Evolutionary conservation across 148 eudicot species (phyloP), one percentile per base, ranked within the genome.

Genomic region (Nepenthes gracilis): DNA sequence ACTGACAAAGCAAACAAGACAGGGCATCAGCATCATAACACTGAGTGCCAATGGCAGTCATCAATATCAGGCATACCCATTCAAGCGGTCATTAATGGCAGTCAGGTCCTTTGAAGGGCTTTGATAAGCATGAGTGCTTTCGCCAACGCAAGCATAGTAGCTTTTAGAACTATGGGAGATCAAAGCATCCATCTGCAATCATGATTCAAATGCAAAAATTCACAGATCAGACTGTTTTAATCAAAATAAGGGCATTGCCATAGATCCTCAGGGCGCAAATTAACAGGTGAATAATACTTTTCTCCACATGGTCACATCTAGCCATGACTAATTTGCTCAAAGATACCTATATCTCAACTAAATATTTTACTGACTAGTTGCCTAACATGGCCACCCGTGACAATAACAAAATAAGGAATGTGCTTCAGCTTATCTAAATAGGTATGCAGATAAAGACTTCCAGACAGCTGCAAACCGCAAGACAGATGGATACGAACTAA

Each of bases 31-130:
- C 32, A 36, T 33, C 15, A 47, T 11, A 34, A 36, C 15, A 33
- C 47, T 9, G n/a, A 23, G 36, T 7, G 65, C 45, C 9, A 54
- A 54, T 59, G 48, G 10, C 62, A 43, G 36, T 35, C 14, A 9
- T 13, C 6, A 13, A 14, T 35, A 60, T n/a, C 34, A 36, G 38
- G 38, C 61, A 6, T 81, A 87, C 99, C 95, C 83, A 59, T 94
- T 94, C 84, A 94, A 81, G 47, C 83, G 99, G 70, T 86, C 79
- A 54, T 94, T 94, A 40, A 94, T 94, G 65, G 86, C 97, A 9
- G 90, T 84, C 47, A 94, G 79, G 67, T 94, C 99, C 72, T 94
- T 89, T 1, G 99, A 94, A 63, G 99, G 99, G 88, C 99, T 94
- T 72, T 89, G 93, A 65, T 78, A 94, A 40, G 99, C 99, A 68